Conservation (phyloP, 2,329 filamentous ascomycete genomes). For the Paecilomyces dactylethromorphus region DNA sequence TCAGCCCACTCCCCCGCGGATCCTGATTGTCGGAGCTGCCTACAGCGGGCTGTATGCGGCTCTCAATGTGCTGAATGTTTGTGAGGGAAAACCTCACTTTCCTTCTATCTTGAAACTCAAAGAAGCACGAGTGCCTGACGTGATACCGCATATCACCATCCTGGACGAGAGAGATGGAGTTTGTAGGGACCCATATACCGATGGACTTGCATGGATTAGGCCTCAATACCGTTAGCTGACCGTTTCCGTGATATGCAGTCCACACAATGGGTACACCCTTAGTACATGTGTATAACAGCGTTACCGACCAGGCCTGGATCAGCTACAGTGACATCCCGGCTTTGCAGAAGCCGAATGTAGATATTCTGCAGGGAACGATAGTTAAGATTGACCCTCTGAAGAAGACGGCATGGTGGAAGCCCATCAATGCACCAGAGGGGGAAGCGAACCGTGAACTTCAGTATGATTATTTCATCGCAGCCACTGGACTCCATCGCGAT, state of each 20-base stretch:
- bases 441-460: conserved; percentile 13
- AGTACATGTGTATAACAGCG: conserved; percentile 58
- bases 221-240: background rate
- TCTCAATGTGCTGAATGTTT: conserved; percentile 62
- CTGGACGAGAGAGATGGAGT: conserved; percentile 79
- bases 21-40: conserved; percentile 64
- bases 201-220: conserved; percentile 1
- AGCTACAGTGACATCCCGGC: conserved; percentile 61
- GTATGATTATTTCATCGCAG: conserved; percentile 72
- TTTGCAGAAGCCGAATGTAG: conserved; percentile 56
- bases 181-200: conserved; percentile 48
- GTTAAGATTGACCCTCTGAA: conserved; percentile 46
- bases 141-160: conserved; percentile 63
- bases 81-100: conserved; percentile 42
- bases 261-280: conserved; percentile 72
- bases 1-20: conserved; percentile 22
- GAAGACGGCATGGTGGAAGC: conserved; percentile 1
- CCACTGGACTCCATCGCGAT: conserved; percentile 61
- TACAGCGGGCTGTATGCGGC: conserved; percentile 65
- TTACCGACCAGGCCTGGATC: conserved; percentile 64
- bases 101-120: background rate
- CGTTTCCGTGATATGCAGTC: conserved; percentile 6
- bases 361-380: conserved; percentile 60
- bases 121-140: conserved; percentile 26
- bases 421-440: background rate